Percentiles rank a stretch among this genome's conserved stretches.
Conservation (phyloP, 805 yeast species). For the Tetrapisispora phaffii region DNA sequence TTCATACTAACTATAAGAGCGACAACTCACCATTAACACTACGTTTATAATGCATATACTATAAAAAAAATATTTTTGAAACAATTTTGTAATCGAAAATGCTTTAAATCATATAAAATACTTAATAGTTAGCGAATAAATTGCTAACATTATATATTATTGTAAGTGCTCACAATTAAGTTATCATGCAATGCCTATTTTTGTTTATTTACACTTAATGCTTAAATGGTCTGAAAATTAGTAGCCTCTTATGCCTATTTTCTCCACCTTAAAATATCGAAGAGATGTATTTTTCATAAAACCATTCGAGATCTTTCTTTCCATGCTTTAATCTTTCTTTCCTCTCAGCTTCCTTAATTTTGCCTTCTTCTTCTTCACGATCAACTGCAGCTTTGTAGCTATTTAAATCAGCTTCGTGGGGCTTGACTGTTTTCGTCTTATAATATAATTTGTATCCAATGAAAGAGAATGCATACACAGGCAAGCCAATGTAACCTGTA, state of each 20-base stretch:
- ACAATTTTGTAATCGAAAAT: neutral
- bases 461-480: constrained; percentile 43
- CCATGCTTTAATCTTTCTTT: constrained; percentile 20
- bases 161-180: neutral
- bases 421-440: constrained; percentile 40
- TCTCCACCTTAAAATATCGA: constrained; percentile 34
- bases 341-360: constrained; percentile 22
- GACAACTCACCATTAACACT: too few relatives aligned
- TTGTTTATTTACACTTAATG: neutral
- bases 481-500: constrained; percentile 67
- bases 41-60: too few relatives aligned
- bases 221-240: too few relatives aligned
- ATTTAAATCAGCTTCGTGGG: constrained; percentile 47
- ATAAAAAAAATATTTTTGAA: neutral
- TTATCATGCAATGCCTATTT: constrained; percentile 1
- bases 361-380: constrained; percentile 28
- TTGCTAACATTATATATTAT: neutral
- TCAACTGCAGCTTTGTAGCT: constrained; percentile 23
- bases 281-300: constrained; percentile 39
- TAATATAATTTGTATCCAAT: constrained; percentile 50
- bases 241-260: neutral
- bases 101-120: neutral
- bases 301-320: constrained; percentile 35
- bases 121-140: neutral
- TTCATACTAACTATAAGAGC: too few relatives aligned